These are phyloP conservation scores for Cadophora sp. DNA, from an alignment of 2,329 filamentous ascomycete genomes.

Conservation along the genomic window DNA sequence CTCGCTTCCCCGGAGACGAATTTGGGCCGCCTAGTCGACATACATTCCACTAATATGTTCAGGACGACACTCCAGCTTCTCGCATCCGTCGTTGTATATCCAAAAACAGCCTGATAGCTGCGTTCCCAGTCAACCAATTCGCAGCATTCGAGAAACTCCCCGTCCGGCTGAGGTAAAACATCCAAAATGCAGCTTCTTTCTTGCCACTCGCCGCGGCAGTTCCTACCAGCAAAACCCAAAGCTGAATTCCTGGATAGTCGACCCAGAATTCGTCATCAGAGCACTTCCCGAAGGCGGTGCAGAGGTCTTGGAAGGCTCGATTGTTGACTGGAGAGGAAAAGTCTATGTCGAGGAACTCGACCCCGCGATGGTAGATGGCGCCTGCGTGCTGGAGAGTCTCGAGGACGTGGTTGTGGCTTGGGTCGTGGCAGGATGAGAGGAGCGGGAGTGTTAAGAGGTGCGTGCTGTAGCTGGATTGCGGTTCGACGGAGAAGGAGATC, in stretches of 20 bases:
- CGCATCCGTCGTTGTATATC: constrained; percentile 21
- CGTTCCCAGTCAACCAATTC: constrained; percentile 20
- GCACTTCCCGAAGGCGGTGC: constrained; percentile 18
- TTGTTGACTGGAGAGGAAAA: constrained; percentile 13
- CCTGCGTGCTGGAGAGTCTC: constrained; percentile 20
- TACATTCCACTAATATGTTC: too few species aligned
- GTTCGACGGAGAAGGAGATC: constrained; percentile 21
- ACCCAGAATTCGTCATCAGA: constrained; percentile 27
- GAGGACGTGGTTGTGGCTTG: constrained; percentile 22
- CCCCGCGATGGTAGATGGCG: constrained; percentile 17
- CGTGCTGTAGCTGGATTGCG: constrained; percentile 20
- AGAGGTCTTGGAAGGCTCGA: constrained; percentile 11
- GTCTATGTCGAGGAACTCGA: constrained; percentile 3
- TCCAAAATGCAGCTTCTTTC: constrained; percentile 28
- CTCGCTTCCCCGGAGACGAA: too few species aligned
- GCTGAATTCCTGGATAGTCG: constrained; percentile 23
- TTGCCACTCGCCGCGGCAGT: constrained; percentile 22
- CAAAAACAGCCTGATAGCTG: constrained; percentile 21
- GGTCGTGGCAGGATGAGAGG: constrained; percentile 25
- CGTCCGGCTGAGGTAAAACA: constrained; percentile 27
- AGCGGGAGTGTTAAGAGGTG: constrained; percentile 26
- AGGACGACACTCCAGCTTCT: neutral
- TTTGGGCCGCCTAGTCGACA: too few species aligned
- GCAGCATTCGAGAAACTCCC: constrained; percentile 23
- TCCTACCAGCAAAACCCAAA: constrained; percentile 28